phyloP scores from a whole-genome alignment of 495 filamentous ascomycete genomes.

The Neurospora sp. region DNA sequence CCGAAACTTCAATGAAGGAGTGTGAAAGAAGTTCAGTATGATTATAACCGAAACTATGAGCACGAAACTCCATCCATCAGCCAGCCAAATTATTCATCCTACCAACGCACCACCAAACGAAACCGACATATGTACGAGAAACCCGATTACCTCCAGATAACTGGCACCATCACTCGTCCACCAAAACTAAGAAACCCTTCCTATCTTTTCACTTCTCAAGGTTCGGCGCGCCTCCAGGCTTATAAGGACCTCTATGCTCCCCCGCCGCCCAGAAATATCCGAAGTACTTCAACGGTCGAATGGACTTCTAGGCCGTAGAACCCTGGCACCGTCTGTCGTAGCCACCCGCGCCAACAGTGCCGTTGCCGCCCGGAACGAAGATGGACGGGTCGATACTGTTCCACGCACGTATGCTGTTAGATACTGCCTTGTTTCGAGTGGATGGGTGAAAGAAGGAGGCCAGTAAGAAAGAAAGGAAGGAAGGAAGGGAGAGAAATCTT shows the following conservation, averaged over 20 bases:
- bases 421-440: no score
- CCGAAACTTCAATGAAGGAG: background rate
- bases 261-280: background rate
- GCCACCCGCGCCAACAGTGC: conserved; percentile 13
- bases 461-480: background rate
- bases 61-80: background rate
- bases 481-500: conserved; percentile 3
- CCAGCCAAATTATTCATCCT: background rate
- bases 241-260: background rate
- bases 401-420: no score
- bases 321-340: conserved; percentile 16
- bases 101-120: background rate
- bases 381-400: conserved; percentile 10
- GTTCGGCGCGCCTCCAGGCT: background rate
- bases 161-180: background rate
- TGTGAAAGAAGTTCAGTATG: background rate
- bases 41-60: background rate
- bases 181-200: background rate
- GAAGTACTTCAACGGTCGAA: background rate
- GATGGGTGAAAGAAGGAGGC: no score
- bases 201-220: background rate
- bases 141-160: background rate
- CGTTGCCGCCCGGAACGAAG: conserved; percentile 9
- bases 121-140: background rate
- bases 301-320: background rate